phyloP scores from a whole-genome alignment of 345 rosid genomes.

The Arabidopsis suecica region DNA sequence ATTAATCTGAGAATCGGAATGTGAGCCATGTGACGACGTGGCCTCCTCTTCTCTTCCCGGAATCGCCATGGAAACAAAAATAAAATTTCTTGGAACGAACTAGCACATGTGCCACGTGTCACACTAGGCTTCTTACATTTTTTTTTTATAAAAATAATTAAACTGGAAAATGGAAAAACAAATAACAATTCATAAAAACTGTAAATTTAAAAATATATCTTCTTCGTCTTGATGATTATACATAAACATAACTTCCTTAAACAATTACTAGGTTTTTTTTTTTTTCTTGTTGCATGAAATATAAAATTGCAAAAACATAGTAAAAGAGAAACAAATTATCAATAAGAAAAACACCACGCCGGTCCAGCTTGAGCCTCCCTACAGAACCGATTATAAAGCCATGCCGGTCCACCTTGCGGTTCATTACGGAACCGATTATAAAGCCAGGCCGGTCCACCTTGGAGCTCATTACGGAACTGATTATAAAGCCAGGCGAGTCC shows the following conservation, averaged over 20 bases:
- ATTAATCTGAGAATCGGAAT: not conserved
- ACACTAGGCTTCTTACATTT: not conserved
- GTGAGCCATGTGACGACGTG: not conserved
- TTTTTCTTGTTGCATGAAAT: no score
- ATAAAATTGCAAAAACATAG: not conserved
- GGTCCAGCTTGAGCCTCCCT: no score
- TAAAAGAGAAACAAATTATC: not conserved
- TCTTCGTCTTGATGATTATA: not conserved
- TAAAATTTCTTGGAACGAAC: not conserved
- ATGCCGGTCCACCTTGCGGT: no score
- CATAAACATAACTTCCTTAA: not conserved
- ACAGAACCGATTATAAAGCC: no score
- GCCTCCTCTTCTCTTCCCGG: not conserved
- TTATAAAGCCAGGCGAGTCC: no score
- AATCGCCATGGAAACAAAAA: constrained; percentile 2
- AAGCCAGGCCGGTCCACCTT: no score
- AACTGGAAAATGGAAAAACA: no score
- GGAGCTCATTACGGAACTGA: no score
- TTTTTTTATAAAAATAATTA: no score
- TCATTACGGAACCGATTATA: no score
- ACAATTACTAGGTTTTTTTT: no score
- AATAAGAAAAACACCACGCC: not conserved
- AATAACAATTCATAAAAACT: not conserved
- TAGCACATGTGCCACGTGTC: constrained; percentile 20
- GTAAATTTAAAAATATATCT: not conserved